Evolutionary conservation across 2,329 filamentous ascomycete species (phyloP).

Genomic region (Metarhizium humberi): DNA sequence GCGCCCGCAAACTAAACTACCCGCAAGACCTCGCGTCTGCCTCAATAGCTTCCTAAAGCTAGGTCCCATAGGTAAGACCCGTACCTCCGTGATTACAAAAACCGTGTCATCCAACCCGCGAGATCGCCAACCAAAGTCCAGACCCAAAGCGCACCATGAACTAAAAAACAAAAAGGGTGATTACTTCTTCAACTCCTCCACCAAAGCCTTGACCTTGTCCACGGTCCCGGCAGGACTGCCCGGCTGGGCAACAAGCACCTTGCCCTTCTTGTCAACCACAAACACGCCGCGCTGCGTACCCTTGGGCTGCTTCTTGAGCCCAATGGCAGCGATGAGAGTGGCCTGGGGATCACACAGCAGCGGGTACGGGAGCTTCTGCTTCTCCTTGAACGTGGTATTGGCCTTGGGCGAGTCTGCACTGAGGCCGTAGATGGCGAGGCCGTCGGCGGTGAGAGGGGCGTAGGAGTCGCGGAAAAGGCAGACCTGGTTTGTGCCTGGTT

Average conservation of each 20-base stretch:
- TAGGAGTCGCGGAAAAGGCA: slow-evolving; percentile 90
- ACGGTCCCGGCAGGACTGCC: slow-evolving; percentile 73
- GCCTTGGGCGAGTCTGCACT: slow-evolving; percentile 81
- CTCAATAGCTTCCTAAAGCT: slow-evolving; percentile 3
- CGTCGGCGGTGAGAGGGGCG: slow-evolving; percentile 62
- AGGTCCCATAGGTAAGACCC: slow-evolving; percentile 6
- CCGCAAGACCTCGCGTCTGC: too few species aligned
- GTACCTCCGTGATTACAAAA: not conserved
- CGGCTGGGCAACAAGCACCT: slow-evolving; percentile 64
- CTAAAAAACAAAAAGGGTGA: not conserved
- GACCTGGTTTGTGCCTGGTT: slow-evolving; percentile 77
- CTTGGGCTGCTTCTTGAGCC: slow-evolving; percentile 76
- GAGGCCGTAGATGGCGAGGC: slow-evolving; percentile 82
- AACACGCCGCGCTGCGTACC: slow-evolving; percentile 83
- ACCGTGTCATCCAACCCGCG: not conserved
- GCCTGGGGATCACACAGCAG: slow-evolving; percentile 74
- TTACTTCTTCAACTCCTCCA: slow-evolving; percentile 33
- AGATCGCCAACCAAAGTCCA: not conserved
- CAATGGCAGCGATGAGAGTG: slow-evolving; percentile 73
- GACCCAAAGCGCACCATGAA: not conserved
- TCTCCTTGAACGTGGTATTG: slow-evolving; percentile 87
- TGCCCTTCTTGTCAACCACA: slow-evolving; percentile 72
- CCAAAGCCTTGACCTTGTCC: slow-evolving; percentile 64
- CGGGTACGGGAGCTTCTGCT: slow-evolving; percentile 81
- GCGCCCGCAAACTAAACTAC: too few species aligned